Conservation (phyloP, 2,329 filamentous ascomycete species). For the Colletotrichum orchidophilum region DNA sequence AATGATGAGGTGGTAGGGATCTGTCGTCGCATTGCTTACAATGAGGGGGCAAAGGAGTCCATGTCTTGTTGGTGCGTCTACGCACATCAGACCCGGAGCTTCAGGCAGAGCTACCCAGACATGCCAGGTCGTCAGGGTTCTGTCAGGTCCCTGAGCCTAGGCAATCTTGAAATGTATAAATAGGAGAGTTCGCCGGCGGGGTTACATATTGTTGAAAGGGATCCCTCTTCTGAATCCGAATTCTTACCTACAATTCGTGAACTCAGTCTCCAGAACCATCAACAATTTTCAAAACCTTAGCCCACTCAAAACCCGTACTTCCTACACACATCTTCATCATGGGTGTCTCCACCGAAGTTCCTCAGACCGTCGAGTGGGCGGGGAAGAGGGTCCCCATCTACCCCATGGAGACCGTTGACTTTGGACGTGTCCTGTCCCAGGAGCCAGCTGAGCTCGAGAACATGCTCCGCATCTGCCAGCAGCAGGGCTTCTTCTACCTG, state of each 20-base stretch:
- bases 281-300: not conserved
- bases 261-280: not conserved
- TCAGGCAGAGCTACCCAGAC: not conserved
- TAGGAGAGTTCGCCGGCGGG: not conserved
- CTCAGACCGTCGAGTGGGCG: conserved; percentile 58
- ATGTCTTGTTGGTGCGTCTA: conserved; percentile 2
- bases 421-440: conserved; percentile 60
- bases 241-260: not conserved
- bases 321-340: conserved; percentile 8
- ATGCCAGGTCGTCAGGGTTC: conserved; percentile 6
- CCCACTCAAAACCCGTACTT: not conserved
- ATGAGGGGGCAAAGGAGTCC: conserved; percentile 24
- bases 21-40: conserved; percentile 5
- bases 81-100: not conserved
- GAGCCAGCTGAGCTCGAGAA: conserved; percentile 63
- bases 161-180: conserved; percentile 14
- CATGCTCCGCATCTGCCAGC: conserved; percentile 57
- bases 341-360: conserved; percentile 36
- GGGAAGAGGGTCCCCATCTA: conserved; percentile 60
- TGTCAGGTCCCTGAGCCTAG: not conserved
- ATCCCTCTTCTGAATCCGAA: not conserved
- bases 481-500: conserved; percentile 65
- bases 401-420: conserved; percentile 62
- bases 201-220: not conserved
- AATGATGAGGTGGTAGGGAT: conserved; percentile 5